Evolutionary conservation across 1,284 basidiomycete species (phyloP), one percentile per base, ranked within the genome.

Genomic region (Sporisorium graminicola): DNA sequence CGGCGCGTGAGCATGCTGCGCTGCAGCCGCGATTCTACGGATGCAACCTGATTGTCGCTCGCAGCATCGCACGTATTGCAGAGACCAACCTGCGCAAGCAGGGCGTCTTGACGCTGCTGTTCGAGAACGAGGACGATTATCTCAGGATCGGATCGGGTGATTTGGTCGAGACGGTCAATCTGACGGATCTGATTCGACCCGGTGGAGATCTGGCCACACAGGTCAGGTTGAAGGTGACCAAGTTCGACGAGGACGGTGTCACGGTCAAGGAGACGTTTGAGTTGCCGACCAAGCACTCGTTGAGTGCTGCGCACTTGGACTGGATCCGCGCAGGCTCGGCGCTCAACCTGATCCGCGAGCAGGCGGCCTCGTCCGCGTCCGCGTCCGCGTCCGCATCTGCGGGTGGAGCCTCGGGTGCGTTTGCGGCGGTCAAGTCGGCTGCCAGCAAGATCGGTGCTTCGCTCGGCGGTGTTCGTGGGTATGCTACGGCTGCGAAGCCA

Each of bases 1-100:
- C 93, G 76, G 95, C 95, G n/a, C 91, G 97, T 67, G 97, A 99
- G 87, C 97, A 99, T 86, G 97, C 97, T 35, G 95, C 95, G 16
- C 89, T 99, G 35, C 97, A 99, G 86, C 97, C 96, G 53, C 90
- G 97, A 16, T 97, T 96, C 88, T 96, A 97, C 83, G 94, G 93
- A 24, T 85, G 82, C 77, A 86, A 86, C 61, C 65, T 88, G 31
- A 87, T 88, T 65, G 80, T 87, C 89, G 86, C 81, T 0, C 80
- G 88, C 81, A 47, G 64, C 68, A 82, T 85, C 49, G 83, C 92
- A 91, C 86, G 93, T 92, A 86, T 92, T 91, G 51, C 89, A 90
- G 82, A 89, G 88, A 72, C 88, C 90, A 86, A 90, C 88, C 57
- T 85, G 78, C 77, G 84, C 44, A 85, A 85, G 77, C 84, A 85